Evolutionary conservation across 345 rosid genomes (phyloP).

Genomic region (Cardamine occulta): DNA sequence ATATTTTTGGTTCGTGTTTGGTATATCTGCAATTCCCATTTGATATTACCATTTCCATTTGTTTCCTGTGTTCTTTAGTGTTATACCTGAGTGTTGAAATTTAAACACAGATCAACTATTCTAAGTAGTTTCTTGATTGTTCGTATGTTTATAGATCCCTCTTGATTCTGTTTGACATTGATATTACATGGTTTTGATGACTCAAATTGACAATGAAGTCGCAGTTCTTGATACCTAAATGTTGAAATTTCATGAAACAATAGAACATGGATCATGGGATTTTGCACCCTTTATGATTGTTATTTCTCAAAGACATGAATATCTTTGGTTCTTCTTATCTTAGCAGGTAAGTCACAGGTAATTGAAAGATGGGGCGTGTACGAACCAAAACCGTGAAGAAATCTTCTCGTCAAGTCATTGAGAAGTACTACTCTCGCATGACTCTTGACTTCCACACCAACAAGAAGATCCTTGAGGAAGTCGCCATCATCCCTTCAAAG

Average conservation of each 20-base stretch:
- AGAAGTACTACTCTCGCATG: conserved; percentile 86
- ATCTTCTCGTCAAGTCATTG: conserved; percentile 87
- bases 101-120: neutral
- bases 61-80: neutral
- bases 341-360: conserved; percentile 30
- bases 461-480: conserved; percentile 86
- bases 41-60: neutral
- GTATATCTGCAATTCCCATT: neutral
- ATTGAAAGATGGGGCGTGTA: conserved; percentile 73
- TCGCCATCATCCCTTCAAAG: conserved; percentile 86
- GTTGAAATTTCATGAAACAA: neutral
- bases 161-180: neutral
- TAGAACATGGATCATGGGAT: neutral
- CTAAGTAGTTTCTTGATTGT: neutral
- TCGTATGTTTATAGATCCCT: neutral
- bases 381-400: conserved; percentile 91
- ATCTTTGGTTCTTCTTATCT: neutral
- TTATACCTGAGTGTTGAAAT: neutral
- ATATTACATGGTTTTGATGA: neutral
- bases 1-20: neutral
- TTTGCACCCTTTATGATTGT: neutral
- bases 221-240: neutral
- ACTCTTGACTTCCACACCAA: conserved; percentile 88
- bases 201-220: neutral
- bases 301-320: neutral